Percentiles rank a stretch among this genome's conserved stretches.
Conservation (phyloP, 2,329 filamentous ascomycete species). For the Dactylonectria estremocensis region DNA sequence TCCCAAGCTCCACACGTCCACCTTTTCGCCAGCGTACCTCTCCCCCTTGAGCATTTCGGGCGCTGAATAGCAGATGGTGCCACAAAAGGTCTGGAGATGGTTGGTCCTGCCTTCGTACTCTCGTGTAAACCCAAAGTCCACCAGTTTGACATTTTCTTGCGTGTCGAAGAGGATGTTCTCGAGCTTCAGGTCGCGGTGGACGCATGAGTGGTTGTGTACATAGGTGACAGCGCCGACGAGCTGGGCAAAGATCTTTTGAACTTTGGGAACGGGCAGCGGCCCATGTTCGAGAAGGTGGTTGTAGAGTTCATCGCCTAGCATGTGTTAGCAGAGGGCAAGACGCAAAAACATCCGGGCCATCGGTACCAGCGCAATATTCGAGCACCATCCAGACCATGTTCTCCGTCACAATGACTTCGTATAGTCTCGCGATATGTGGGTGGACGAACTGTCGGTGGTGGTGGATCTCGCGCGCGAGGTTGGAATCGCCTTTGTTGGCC, state of each 20-base stretch:
- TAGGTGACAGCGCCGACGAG: constrained; percentile 95
- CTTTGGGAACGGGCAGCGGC: constrained; percentile 85
- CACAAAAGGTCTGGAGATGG: constrained; percentile 97
- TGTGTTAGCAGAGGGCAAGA: constrained; percentile 44
- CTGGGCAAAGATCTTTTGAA: constrained; percentile 96
- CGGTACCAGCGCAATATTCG: constrained; percentile 91
- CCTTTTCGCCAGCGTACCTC: constrained; percentile 97
- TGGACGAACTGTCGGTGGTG: constrained; percentile 98
- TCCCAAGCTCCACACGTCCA: constrained; percentile 94
- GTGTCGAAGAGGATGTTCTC: constrained; percentile 94
- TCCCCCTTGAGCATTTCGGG: constrained; percentile 99
- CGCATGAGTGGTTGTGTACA: constrained; percentile 94
- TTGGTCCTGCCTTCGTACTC: constrained; percentile 97
- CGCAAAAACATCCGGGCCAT: background rate
- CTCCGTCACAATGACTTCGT: constrained; percentile 99
- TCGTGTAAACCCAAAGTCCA: constrained; percentile 97
- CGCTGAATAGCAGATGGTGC: constrained; percentile 96
- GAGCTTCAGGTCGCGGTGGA: constrained; percentile 96
- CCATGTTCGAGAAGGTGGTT: constrained; percentile 94
- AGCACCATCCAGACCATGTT: constrained; percentile 94
- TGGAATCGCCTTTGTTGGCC: constrained; percentile 94
- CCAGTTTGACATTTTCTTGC: constrained; percentile 96
- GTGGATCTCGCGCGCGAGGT: constrained; percentile 97
- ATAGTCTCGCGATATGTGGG: constrained; percentile 95
- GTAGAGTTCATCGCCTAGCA: constrained; percentile 91